Base-by-base conservation (phyloP, 208 protist genomes). In the Trypanosoma melophagium region DNA sequence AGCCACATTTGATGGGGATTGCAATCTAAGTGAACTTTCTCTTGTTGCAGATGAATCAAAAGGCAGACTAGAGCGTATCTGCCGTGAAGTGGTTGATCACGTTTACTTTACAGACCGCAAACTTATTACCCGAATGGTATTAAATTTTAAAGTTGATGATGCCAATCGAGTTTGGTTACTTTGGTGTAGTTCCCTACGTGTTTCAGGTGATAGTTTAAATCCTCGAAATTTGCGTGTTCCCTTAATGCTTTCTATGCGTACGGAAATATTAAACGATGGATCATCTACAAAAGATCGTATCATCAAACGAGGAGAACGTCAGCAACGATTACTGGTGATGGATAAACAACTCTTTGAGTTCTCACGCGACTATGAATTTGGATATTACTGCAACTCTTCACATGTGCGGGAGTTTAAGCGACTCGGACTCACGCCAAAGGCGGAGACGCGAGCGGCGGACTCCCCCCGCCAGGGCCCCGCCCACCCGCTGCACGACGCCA, bases 41-140 rank as follows among this genome's bases (percentile, higher is more conserved):
- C 83, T 96, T 41, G 84, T 95, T 21, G 87, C 90, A 7, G 87
- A 94, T 40, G 81, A 93, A 51, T 94, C 88, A 25, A 92, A 95
- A 71, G 44, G 61, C 51, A 77, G 81, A 50, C 69, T 95, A 31
- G 81, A 82, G n/a, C 61, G 40, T 16, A 69, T 97, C 17, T 97
- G 90, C 75, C 68, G 83, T 21, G 77, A 78, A 66, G 88, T 97
- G 66, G 93, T 88, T 13, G 80, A 88, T n/a, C 93, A 96, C 66
- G 80, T 97, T 55, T 84, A 83, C 69, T 71, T 61, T 25, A 94
- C 88, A 8, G 93, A 97, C 66, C 81, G 85, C 35, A 95, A 95
- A 74, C 49, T 70, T 17, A 80, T 97, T 14, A 92, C 90, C 13
- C 81, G 93, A 13, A 77, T 97, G 44, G 81, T 87, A 21, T 44